Percentiles rank a stretch among this genome's conserved stretches.
These are phyloP conservation scores for Myxozyma monticola DNA, from an alignment of 805 yeast species.

Conservation along the genomic window DNA sequence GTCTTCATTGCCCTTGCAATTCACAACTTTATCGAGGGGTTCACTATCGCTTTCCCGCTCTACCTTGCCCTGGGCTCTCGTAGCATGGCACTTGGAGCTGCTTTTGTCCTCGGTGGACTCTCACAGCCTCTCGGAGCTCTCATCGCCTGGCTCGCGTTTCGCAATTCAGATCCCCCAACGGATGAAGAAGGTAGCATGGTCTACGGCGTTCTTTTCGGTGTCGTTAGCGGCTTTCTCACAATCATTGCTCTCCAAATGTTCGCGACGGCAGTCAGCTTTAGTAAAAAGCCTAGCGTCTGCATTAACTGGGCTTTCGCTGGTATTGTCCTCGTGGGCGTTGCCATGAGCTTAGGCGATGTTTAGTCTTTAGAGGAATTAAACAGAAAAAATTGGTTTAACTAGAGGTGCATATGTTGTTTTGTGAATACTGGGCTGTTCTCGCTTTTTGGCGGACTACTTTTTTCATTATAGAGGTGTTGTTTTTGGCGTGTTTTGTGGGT, in stretches of 20 bases:
- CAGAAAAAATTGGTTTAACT: too few relatives aligned
- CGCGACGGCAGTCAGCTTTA: slow-evolving; percentile 22
- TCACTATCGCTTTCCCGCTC: slow-evolving; percentile 87
- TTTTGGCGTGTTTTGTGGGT: too few relatives aligned
- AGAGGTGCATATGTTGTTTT: too few relatives aligned
- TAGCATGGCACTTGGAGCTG: slow-evolving; percentile 59
- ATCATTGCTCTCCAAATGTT: slow-evolving; percentile 64
- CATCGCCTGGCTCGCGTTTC: slow-evolving; percentile 57
- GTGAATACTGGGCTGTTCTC: too few relatives aligned
- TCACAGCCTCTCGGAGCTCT: slow-evolving; percentile 91
- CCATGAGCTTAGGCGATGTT: slow-evolving; percentile 25
- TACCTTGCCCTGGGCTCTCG: slow-evolving; percentile 71
- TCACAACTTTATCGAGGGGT: slow-evolving; percentile 93
- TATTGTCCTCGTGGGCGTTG: slow-evolving; percentile 20
- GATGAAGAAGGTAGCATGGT: slow-evolving; percentile 36
- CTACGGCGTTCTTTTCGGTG: slow-evolving; percentile 59
- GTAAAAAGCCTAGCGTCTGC: slow-evolving; percentile 22
- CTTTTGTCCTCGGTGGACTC: slow-evolving; percentile 72
- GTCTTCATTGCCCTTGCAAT: slow-evolving; percentile 82
- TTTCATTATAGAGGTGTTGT: too few relatives aligned
- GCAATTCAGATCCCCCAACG: slow-evolving; percentile 14
- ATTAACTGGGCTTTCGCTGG: slow-evolving; percentile 29
- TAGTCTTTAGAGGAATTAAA: background rate
- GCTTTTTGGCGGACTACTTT: too few relatives aligned
- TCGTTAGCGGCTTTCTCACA: slow-evolving; percentile 73